These are phyloP conservation scores for Pestalotiopsis sp. DNA, from an alignment of 2,329 filamentous ascomycete species.

Conservation along the genomic window DNA sequence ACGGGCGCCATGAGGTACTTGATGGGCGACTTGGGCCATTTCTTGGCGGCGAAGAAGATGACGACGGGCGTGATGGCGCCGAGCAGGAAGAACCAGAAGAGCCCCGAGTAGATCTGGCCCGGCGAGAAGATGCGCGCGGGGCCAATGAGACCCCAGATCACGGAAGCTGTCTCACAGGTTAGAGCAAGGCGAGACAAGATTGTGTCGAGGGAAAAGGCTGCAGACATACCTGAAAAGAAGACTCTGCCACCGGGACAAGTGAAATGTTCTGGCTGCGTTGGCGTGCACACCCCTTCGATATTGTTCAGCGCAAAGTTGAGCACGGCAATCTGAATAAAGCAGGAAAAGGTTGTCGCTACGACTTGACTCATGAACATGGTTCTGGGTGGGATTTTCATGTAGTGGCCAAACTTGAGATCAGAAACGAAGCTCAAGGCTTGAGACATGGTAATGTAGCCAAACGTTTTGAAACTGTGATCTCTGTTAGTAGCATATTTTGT, in stretches of 20 bases:
- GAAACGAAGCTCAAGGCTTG: constrained; percentile 66
- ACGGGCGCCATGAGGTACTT: constrained; percentile 62
- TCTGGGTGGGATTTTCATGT: constrained; percentile 69
- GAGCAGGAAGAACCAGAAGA: constrained; percentile 62
- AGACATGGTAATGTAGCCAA: constrained; percentile 65
- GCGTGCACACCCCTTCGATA: constrained; percentile 67
- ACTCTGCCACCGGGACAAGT: constrained; percentile 66
- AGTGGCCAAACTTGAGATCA: constrained; percentile 72
- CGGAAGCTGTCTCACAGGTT: constrained; percentile 47
- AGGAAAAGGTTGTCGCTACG: constrained; percentile 66
- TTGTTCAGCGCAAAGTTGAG: constrained; percentile 62
- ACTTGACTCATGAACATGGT: constrained; percentile 67
- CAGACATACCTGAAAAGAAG: constrained; percentile 59
- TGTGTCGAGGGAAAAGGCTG: background rate
- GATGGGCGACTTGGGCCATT: constrained; percentile 52
- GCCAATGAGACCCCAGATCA: constrained; percentile 70
- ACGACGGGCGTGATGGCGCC: constrained; percentile 56
- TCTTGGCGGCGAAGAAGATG: constrained; percentile 52
- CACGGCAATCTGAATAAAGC: constrained; percentile 66
- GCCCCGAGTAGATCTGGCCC: constrained; percentile 61
- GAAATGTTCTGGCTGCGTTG: constrained; percentile 59
- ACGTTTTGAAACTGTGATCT: constrained; percentile 61
- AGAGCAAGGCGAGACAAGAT: background rate
- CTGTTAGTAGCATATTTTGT: constrained; percentile 18
- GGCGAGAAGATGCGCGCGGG: constrained; percentile 66